Evolutionary conservation across 2,329 filamentous ascomycete genomes (phyloP).

Genomic region (Ascochyta koolunga): DNA sequence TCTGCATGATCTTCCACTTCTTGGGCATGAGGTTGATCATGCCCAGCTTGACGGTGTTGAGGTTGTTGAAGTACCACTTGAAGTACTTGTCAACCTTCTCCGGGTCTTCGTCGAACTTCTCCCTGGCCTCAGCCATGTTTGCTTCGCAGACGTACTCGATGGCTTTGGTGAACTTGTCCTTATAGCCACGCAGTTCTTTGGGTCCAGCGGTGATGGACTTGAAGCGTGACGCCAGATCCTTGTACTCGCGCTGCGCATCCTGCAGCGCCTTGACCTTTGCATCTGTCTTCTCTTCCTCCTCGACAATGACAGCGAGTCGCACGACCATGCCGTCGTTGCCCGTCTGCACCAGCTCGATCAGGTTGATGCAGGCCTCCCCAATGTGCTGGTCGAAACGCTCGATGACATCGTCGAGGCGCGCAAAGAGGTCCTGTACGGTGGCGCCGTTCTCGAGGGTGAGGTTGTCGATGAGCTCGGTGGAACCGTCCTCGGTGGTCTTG

Average conservation of each 20-base stretch:
- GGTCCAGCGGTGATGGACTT: constrained; percentile 94
- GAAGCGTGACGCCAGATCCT: constrained; percentile 90
- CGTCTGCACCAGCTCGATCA: constrained; percentile 84
- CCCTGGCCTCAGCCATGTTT: constrained; percentile 74
- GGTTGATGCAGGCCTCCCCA: constrained; percentile 82
- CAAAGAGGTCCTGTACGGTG: constrained; percentile 90
- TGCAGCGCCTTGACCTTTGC: constrained; percentile 88
- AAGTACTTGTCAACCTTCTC: constrained; percentile 83
- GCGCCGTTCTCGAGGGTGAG: constrained; percentile 66
- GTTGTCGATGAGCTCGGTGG: constrained; percentile 89
- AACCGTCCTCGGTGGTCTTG: constrained; percentile 78
- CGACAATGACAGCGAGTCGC: constrained; percentile 86
- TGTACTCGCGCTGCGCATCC: constrained; percentile 93
- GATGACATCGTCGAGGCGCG: constrained; percentile 82
- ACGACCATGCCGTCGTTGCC: constrained; percentile 92
- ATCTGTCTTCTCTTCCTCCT: constrained; percentile 96
- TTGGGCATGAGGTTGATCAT: constrained; percentile 92
- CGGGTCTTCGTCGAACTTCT: constrained; percentile 83
- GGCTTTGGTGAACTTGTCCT: constrained; percentile 88
- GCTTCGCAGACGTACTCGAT: constrained; percentile 75
- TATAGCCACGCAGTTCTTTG: constrained; percentile 92
- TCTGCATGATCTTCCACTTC: constrained; percentile 94
- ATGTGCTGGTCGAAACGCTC: constrained; percentile 97
- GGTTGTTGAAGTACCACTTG: constrained; percentile 97
- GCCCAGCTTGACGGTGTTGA: constrained; percentile 91